Conservation (phyloP, 768 basidiomycete species). For the Galerina marginata region DNA sequence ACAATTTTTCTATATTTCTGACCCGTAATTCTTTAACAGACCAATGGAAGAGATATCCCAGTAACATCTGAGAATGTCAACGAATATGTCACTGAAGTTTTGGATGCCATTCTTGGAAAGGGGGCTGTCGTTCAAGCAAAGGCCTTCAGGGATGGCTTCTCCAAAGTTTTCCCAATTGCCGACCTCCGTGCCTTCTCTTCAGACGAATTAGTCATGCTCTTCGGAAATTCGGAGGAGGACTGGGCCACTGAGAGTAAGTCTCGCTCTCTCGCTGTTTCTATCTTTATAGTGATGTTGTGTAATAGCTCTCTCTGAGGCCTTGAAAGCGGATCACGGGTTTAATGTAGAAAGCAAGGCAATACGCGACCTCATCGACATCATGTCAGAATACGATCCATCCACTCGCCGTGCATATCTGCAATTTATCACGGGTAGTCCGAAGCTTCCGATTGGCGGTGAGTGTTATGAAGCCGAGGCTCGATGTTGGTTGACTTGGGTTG, state of each 20-base stretch:
- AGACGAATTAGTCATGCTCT: conserved; percentile 94
- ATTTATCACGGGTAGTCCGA: conserved; percentile 97
- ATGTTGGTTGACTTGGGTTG: background rate
- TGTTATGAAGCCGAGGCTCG: conserved; percentile 11
- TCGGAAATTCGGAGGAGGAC: conserved; percentile 97
- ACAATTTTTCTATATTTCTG: background rate
- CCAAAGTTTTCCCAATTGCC: conserved; percentile 92
- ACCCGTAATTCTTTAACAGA: conserved; percentile 44
- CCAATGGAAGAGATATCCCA: conserved; percentile 75
- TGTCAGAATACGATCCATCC: conserved; percentile 77
- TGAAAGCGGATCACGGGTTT: conserved; percentile 99
- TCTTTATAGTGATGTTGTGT: conserved; percentile 15
- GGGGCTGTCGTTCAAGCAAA: conserved; percentile 81
- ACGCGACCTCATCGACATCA: conserved; percentile 83
- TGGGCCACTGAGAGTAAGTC: conserved; percentile 90
- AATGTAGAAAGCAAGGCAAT: conserved; percentile 94
- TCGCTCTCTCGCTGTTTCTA: background rate
- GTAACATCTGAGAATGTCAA: conserved; percentile 90
- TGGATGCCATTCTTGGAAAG: conserved; percentile 86
- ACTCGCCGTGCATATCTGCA: conserved; percentile 89
- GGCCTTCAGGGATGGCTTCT: conserved; percentile 94
- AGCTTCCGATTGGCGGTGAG: conserved; percentile 93
- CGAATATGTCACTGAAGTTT: conserved; percentile 86
- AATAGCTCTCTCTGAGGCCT: conserved; percentile 81
- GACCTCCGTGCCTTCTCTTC: conserved; percentile 93